Evolutionary conservation across 208 protist genomes (phyloP).

Genomic region (Jaenimonas drosophilae): DNA sequence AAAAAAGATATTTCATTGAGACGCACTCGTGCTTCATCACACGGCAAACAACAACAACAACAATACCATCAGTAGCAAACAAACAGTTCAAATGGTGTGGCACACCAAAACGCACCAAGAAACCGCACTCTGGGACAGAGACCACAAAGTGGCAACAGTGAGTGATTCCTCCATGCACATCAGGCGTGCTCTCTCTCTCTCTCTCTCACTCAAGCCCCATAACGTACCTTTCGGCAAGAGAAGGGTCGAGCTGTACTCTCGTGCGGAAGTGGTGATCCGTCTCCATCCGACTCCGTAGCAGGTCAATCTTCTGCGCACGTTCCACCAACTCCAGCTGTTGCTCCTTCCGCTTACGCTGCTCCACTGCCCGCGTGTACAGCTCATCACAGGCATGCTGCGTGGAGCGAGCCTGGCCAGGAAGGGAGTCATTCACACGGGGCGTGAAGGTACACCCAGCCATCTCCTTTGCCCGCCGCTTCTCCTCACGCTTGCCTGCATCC

Average conservation of each 20-base stretch:
- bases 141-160: not conserved
- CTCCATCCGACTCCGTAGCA: conserved; percentile 53
- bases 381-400: not conserved
- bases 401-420: not conserved
- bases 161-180: too few relatives aligned
- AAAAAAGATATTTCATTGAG: not conserved
- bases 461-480: conserved; percentile 8
- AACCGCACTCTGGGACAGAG: not conserved
- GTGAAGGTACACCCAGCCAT: conserved; percentile 14
- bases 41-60: conserved; percentile 1
- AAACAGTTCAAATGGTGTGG: not conserved
- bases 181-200: not conserved
- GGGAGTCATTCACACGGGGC: conserved; percentile 8
- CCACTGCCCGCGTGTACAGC: not conserved
- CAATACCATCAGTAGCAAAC: not conserved
- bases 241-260: conserved; percentile 78
- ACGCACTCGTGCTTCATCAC: not conserved
- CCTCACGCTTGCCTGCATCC: too few relatives aligned
- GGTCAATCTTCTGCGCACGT: conserved; percentile 20
- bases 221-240: conserved; percentile 74
- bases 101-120: not conserved
- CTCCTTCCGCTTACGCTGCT: conserved; percentile 5
- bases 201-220: conserved; percentile 47
- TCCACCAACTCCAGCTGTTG: conserved; percentile 21
- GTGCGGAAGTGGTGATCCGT: conserved; percentile 78